Evolutionary conservation across 805 yeast species (phyloP), one percentile per base, ranked within the genome.

Genomic region (Kodamaea neixiangensis): DNA sequence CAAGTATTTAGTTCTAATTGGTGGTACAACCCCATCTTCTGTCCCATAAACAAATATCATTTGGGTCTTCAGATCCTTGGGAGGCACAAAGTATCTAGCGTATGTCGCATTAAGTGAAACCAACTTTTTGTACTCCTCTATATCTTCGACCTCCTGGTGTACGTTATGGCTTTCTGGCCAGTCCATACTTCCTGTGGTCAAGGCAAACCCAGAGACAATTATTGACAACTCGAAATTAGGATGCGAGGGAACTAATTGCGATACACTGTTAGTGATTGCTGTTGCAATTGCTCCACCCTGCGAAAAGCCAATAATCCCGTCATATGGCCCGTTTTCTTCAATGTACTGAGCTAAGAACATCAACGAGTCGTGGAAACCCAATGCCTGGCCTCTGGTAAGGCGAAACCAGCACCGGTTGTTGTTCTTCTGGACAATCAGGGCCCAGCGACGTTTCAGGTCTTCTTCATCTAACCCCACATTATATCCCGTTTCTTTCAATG

Each of bases 261-360:
- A 52, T 11, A 71, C 57, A 9, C 51, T 49, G 46, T 63, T 69
- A 46, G 66, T 60, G 6, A 69, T 46, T 4, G 68, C 58, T 2
- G 69, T 60, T 3, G 74, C 56, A 71, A 73, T 64, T 7, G 72
- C 70, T 2, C 76, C 76, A 25, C 78, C 78, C 54, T 74, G 78
- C 20, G 75, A 68, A 48, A 73, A 74, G 3, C 78, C 78, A 33
- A 74, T 57, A 18, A 74, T 60, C 0, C 77, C 78, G 44, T 71
- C 70, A 54, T 68, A 73, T 0, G 78, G 78, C 7, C 78, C 78
- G 50, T 73, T 58, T 42, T 59, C 46, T 35, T 58, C 57, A 37
- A 74, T 64, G 49, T 73, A 60, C 1, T 63, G 49, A 22, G 58
- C 51, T 17, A 72, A 54, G 45, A 58, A 64, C 5, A 62, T 47